Conservation (phyloP, 2,329 filamentous ascomycete species). For the Pyricularia sp. region DNA sequence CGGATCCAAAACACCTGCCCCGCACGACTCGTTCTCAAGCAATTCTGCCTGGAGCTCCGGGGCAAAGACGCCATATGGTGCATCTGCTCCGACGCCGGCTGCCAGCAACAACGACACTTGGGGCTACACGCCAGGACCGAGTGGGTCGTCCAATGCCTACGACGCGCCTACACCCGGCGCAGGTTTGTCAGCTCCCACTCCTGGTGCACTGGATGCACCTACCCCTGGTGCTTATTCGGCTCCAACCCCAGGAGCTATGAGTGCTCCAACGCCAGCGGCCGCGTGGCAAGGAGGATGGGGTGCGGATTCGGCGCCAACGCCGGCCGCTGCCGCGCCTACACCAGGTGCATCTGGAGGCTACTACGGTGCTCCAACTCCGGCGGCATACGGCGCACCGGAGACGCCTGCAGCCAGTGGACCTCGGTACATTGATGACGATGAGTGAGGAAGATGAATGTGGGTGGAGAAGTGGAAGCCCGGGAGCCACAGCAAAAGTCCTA, state of each 20-base stretch:
- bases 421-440: slow-evolving; percentile 36
- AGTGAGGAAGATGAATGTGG: slow-evolving; percentile 14
- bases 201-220: slow-evolving; percentile 51
- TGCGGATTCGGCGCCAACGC: slow-evolving; percentile 52
- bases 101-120: slow-evolving; percentile 46
- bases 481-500: not conserved
- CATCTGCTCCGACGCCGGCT: slow-evolving; percentile 43
- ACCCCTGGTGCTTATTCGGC: slow-evolving; percentile 58
- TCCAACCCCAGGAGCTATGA: slow-evolving; percentile 45
- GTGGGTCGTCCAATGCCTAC: slow-evolving; percentile 36
- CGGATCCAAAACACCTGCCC: slow-evolving; percentile 56
- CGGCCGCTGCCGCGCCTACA: slow-evolving; percentile 52
- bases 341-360: slow-evolving; percentile 50
- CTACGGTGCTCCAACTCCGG: slow-evolving; percentile 52
- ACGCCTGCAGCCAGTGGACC: slow-evolving; percentile 49
- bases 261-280: slow-evolving; percentile 57
- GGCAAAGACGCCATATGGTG: slow-evolving; percentile 60
- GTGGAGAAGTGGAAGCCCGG: no score
- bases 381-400: slow-evolving; percentile 44
- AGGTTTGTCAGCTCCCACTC: slow-evolving; percentile 45
- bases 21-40: slow-evolving; percentile 45
- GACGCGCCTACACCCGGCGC: slow-evolving; percentile 58
- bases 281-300: slow-evolving; percentile 48
- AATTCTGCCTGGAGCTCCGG: slow-evolving; percentile 51
- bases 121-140: slow-evolving; percentile 42